Evolutionary conservation across 352 stramenopile genomes (phyloP), one percentile per base, ranked within the genome.

Genomic region (Phytopythium aichiense): DNA sequence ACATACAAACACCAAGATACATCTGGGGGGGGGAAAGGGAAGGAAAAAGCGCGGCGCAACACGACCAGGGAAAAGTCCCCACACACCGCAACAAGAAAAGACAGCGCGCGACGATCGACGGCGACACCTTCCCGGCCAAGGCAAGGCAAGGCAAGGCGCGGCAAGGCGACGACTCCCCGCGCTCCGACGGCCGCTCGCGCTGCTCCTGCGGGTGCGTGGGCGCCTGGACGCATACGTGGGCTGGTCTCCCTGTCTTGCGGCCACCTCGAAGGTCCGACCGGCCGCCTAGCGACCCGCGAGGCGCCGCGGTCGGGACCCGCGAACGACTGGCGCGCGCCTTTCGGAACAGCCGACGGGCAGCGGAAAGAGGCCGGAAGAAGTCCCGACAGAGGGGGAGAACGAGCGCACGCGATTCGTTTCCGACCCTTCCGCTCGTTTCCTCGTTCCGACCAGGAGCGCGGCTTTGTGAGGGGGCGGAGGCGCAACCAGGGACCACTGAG

Each of bases 21-120:
- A n/a, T 53, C 4, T 9, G 4, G 42, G 45, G 22, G 45, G 22
- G 45, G 46, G 23, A 22, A 51, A 51, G n/a, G 45, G 45, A 22
- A 31, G 45, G 45, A 51, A 51, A 49, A 53, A 53, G 46, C 46
- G 46, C 23, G 46, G 23, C 46, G 46, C 46, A 20, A 12, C 6
- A 22, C 1, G 40, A 22, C 4, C 16, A 49, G 16, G 16, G 38
- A 2, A 45, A n/a, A 8, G 1, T 7, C 38, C 38, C 12, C 12
- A 49, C 7, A n/a, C 22, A 49, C 22, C 20, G 28, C 45, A 51
- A 53, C n/a, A 51, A 53, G 46, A 53, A 53, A 53, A 53, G 46
- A 35, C 46, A 53, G 46, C 42, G 42, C 42, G 20, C 46, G 45
- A 28, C 43, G 45, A 6, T 18, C 22, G 46, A 31, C 23, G 46